Evolutionary conservation across 176 grass and related monocot genomes (phyloP).

Genomic region (Musa schizocarpa): DNA sequence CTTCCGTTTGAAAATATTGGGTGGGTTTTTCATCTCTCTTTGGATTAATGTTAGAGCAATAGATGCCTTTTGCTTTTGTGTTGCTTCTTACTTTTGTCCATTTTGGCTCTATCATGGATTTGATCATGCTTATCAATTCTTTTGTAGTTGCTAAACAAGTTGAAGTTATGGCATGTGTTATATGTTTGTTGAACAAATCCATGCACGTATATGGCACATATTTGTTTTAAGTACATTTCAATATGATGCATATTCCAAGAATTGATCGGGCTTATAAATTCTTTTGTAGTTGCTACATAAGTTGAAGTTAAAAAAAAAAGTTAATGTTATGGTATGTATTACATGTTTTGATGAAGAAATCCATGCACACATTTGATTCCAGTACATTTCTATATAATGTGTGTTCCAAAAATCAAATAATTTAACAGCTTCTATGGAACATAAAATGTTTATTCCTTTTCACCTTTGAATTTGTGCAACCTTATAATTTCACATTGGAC

Average conservation of each 20-base stretch:
- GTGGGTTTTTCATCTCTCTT: conserved; percentile 31
- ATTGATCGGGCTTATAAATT: too few relatives aligned
- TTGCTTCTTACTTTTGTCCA: neutral
- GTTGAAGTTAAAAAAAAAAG: too few relatives aligned
- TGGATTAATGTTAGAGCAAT: neutral
- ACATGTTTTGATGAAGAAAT: too few relatives aligned
- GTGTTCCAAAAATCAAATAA: neutral
- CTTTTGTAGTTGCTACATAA: too few relatives aligned
- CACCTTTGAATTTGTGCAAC: neutral
- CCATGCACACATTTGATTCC: too few relatives aligned
- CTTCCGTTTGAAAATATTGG: conserved; percentile 81
- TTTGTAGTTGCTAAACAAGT: neutral
- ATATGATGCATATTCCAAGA: too few relatives aligned
- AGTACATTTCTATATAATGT: too few relatives aligned
- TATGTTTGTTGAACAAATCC: neutral
- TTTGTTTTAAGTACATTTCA: too few relatives aligned
- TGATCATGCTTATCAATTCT: neutral
- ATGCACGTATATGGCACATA: too few relatives aligned
- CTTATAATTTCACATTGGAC: neutral
- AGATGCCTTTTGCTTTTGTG: neutral
- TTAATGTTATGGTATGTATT: too few relatives aligned
- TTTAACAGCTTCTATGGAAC: neutral
- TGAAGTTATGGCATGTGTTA: neutral
- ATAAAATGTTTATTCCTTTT: neutral
- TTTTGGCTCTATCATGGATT: neutral